Percentiles rank a stretch among this genome's conserved stretches.
Conservation (phyloP, 2,329 filamentous ascomycete genomes). For the Aspergillus phoenicis region DNA sequence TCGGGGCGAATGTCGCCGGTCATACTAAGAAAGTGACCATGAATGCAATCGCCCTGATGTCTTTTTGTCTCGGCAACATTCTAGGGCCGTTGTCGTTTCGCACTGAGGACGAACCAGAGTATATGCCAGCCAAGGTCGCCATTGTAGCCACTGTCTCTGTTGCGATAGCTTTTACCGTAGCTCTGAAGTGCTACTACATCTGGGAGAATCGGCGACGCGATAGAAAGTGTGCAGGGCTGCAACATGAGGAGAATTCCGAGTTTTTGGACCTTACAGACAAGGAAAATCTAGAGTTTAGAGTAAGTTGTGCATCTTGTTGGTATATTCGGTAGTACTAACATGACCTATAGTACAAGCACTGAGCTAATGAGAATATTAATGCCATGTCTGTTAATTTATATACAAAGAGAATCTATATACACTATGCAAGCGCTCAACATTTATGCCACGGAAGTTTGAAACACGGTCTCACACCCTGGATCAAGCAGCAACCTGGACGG, state of each 20-base stretch:
- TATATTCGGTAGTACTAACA: neutral
- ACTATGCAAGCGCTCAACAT: neutral
- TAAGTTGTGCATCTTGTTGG: conserved; percentile 8
- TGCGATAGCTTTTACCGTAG: conserved; percentile 30
- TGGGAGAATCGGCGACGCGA: conserved; percentile 37
- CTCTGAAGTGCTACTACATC: conserved; percentile 29
- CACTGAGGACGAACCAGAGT: conserved; percentile 45
- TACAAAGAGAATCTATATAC: too few relatives aligned
- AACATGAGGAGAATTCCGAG: conserved; percentile 28
- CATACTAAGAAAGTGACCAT: conserved; percentile 56
- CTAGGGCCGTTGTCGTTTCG: conserved; percentile 51
- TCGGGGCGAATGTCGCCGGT: conserved; percentile 50
- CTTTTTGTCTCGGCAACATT: conserved; percentile 49
- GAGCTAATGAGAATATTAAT: neutral
- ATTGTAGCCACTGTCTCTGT: conserved; percentile 38
- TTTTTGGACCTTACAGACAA: conserved; percentile 39
- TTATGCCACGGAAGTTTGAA: neutral
- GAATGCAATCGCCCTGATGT: conserved; percentile 50
- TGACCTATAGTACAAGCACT: conserved; percentile 11
- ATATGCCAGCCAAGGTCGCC: conserved; percentile 43
- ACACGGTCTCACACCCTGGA: conserved; percentile 1
- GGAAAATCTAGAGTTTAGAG: conserved; percentile 33
- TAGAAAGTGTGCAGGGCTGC: conserved; percentile 20
- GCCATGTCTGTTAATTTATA: too few relatives aligned
- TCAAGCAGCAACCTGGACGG: conserved; percentile 25